Conservation (phyloP, 805 yeast genomes). For the Maudiozyma bulderi region DNA sequence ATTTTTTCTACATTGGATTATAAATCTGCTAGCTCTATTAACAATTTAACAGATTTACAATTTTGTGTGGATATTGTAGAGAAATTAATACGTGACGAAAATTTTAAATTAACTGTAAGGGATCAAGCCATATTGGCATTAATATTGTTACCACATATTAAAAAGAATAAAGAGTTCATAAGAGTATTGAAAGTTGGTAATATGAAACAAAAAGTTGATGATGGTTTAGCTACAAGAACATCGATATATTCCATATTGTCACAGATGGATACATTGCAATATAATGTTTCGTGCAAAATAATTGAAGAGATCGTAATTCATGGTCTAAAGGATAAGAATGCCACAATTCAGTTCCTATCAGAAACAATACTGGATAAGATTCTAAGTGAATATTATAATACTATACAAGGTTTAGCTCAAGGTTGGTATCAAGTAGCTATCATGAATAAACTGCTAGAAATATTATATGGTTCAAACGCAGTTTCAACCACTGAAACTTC, state of each 20-base stretch:
- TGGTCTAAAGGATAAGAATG: slow-evolving; percentile 11
- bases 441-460: background rate
- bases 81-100: background rate
- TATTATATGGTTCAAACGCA: background rate
- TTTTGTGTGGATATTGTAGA: slow-evolving; percentile 3
- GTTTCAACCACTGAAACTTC: background rate
- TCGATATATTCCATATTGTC: slow-evolving; percentile 11
- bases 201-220: slow-evolving; percentile 26
- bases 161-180: slow-evolving; percentile 19
- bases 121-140: slow-evolving; percentile 1
- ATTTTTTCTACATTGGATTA: slow-evolving; percentile 1
- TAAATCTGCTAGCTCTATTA: background rate
- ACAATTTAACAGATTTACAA: slow-evolving; percentile 2
- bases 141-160: slow-evolving; percentile 12
- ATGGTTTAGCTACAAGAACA: slow-evolving; percentile 13
- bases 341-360: slow-evolving; percentile 3
- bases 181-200: slow-evolving; percentile 25
- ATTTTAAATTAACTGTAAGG: slow-evolving; percentile 1
- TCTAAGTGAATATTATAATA: background rate
- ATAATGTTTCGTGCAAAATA: slow-evolving; percentile 4
- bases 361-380: background rate
- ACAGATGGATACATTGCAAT: slow-evolving; percentile 4
- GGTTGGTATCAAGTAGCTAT: slow-evolving; percentile 1
- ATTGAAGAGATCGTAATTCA: slow-evolving; percentile 5
- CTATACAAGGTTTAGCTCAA: background rate